Base-by-base conservation (phyloP, 2,329 filamentous ascomycete genomes). In the Sporothrix pallida region DNA sequence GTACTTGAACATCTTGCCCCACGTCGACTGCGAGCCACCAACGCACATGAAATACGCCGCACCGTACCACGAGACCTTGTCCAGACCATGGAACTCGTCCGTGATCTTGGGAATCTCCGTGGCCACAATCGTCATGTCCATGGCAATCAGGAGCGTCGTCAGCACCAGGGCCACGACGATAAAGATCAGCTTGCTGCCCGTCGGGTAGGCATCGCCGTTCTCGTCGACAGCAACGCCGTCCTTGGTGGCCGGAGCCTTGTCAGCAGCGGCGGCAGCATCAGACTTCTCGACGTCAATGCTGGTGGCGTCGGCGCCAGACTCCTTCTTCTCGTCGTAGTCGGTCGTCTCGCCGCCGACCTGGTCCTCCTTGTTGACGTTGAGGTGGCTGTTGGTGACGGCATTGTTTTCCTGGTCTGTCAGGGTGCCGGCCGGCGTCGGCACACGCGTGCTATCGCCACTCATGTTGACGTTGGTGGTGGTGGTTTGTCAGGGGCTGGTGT, bases 51-150 rank as follows among this genome's bases (percentile, higher is more conserved):
- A 87, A 76, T 85, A 88, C 62, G 86, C 86, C 17, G 86, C 83
- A 1, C 87, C 87, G 76, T 90, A 90, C 89, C 89, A 91, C 31
- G 86, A 85, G 13, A 88, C 84, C 75, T 88, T 85, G 50, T 84
- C 82, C 15, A 88, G 82, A 65, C 84, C 82, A 72, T 86, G 81
- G 80, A 87, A 86, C 48, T 86, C 83, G 75, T 83, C 84, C 0
- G 87, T 88, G 77, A 89, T 88, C 75, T 85, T 86, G 9, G 87
- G 87, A 56, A 89, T 87, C 13, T 86, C 87, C 0, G 86, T 88
- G 3, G 86, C 86, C n/a, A 88, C 84, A 73, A 88, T 88, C 10
- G 86, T 88, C 83, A 84, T 83, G 67, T 87, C 85, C 15, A 87
- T 81, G 62, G 85, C 81, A 60, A 86, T 80, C 17, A 87, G 80